Percentiles rank a stretch among this genome's conserved stretches.
Conservation (phyloP, 2,329 filamentous ascomycete genomes). For the Tolypocladium pustulatum region DNA sequence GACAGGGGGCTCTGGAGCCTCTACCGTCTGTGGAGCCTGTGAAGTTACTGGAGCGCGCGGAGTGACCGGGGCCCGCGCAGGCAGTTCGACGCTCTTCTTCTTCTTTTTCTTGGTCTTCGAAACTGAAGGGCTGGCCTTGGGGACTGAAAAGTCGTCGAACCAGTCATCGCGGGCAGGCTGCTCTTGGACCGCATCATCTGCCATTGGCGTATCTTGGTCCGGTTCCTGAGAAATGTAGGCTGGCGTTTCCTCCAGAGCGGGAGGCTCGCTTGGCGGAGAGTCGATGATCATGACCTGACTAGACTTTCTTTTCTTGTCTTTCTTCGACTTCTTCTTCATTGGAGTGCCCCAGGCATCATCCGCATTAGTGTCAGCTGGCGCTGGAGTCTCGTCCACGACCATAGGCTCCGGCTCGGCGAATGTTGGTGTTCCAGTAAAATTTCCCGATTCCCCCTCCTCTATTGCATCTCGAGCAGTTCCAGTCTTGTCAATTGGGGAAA, state of each 20-base stretch:
- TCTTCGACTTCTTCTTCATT: conserved; percentile 20
- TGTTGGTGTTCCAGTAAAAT: background rate
- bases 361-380: conserved; percentile 7
- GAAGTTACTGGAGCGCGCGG: background rate
- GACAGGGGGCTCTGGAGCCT: background rate
- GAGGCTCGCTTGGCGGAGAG: background rate
- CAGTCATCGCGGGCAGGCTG: conserved; percentile 2
- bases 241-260: background rate
- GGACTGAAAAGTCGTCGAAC: conserved; percentile 3
- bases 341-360: conserved; percentile 7
- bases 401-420: background rate
- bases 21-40: too few species aligned
- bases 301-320: conserved; percentile 24
- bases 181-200: background rate
- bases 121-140: conserved; percentile 3
- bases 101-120: conserved; percentile 19
- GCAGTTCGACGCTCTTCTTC: conserved; percentile 7
- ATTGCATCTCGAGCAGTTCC: background rate
- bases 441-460: background rate
- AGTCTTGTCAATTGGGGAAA: background rate
- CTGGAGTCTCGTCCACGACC: background rate
- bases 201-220: background rate
- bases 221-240: background rate
- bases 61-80: background rate
- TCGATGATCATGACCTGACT: conserved; percentile 5